These are phyloP conservation scores for Calycina herbarum DNA, from an alignment of 2,329 filamentous ascomycete species.

Conservation along the genomic window DNA sequence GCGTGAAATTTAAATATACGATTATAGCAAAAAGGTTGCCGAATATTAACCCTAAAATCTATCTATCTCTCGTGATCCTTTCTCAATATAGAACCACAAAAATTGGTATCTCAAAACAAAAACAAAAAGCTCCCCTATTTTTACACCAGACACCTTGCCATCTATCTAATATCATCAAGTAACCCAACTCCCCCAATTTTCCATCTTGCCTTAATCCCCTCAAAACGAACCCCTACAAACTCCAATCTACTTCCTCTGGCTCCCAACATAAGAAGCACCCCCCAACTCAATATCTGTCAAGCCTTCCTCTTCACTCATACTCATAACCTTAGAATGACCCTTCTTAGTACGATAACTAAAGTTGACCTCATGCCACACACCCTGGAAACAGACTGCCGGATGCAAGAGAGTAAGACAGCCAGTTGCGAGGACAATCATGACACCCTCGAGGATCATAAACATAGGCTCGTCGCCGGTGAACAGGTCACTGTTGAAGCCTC, in stretches of 20 bases:
- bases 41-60: not conserved
- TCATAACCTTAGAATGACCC: not conserved
- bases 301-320: slow-evolving; percentile 1
- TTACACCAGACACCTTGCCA: not conserved
- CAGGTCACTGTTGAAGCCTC: slow-evolving; percentile 52
- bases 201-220: too few species aligned
- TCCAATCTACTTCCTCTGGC: too few species aligned
- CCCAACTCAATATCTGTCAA: not conserved
- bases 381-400: slow-evolving; percentile 31
- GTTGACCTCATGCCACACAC: slow-evolving; percentile 19
- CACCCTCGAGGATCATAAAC: slow-evolving; percentile 48
- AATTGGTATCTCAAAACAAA: not conserved
- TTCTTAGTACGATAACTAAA: slow-evolving; percentile 16
- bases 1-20: not conserved
- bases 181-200: not conserved
- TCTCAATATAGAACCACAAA: not conserved
- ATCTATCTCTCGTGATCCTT: not conserved
- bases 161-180: not conserved
- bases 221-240: too few species aligned
- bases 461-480: slow-evolving; percentile 43
- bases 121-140: not conserved
- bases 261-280: too few species aligned
- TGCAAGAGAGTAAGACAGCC: slow-evolving; percentile 35
- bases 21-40: not conserved
- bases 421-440: slow-evolving; percentile 38